Evolutionary conservation across 1,284 basidiomycete genomes (phyloP).

Genomic region (Austropuccinia psidii): DNA sequence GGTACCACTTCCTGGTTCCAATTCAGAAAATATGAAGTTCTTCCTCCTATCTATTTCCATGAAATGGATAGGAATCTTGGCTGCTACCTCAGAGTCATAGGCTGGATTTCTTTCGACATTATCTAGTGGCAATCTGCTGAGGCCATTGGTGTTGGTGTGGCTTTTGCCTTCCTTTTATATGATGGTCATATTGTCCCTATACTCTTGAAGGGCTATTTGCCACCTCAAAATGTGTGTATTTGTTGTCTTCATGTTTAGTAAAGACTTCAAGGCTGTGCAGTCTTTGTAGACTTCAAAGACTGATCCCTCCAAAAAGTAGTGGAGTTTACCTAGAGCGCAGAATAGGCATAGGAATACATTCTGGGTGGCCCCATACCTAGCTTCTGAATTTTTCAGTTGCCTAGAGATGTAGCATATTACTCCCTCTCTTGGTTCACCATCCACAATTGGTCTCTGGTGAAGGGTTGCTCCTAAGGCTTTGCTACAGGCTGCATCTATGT

Average conservation of each 20-base stretch:
- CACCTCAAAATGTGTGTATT: constrained; percentile 6
- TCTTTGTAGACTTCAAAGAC: neutral
- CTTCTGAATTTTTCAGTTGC: neutral
- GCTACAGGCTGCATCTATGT: constrained; percentile 15
- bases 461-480: constrained; percentile 10
- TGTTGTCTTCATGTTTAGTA: neutral
- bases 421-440: neutral
- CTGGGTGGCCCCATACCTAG: constrained; percentile 1
- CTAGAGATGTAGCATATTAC: neutral
- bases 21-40: too few species aligned
- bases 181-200: neutral
- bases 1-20: too few species aligned
- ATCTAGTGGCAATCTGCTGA: neutral
- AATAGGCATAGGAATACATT: neutral
- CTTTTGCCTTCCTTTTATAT: neutral
- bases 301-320: neutral
- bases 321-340: neutral
- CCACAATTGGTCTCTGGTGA: neutral
- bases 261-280: neutral
- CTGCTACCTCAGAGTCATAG: neutral
- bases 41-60: too few species aligned
- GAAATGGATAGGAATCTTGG: too few species aligned
- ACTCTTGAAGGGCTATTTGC: constrained; percentile 17
- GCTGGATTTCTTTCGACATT: neutral
- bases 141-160: constrained; percentile 4